Evolutionary conservation across 352 stramenopile species (phyloP), one percentile per base, ranked within the genome.

Genomic region (Pythium biforme): DNA sequence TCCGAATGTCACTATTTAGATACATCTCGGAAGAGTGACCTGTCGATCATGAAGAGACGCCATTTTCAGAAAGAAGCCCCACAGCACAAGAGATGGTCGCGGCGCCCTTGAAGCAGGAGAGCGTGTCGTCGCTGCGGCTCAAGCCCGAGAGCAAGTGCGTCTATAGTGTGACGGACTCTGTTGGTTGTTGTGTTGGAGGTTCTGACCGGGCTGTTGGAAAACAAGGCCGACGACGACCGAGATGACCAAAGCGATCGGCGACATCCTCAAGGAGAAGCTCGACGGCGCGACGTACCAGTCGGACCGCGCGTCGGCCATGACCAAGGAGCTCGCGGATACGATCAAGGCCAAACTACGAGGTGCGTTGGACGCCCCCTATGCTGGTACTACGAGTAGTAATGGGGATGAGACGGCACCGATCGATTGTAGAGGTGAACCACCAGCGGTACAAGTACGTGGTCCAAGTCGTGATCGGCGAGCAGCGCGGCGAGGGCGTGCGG

Each of bases 381-480:
- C n/a, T n/a, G n/a, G n/a, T n/a, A n/a, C n/a, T n/a, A n/a, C n/a
- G n/a, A n/a, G n/a, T n/a, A n/a, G n/a, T n/a, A n/a, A n/a, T 29
- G 6, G 14, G 37, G 17, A 39, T 27, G 22, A 17, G 15, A 61
- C 11, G 23, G 14, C 25, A 41, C 4, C 27, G 19, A 4, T 29
- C 41, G 20, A 20, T 22, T 34, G 45, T n/a, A 68, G 61, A 68
- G 61, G 53, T 68, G 64, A 90, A 95, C 55, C 90, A 92, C 55
- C 59, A 81, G 49, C 75, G 89, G 14, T 97, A 89, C 75, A 97
- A 97, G 65, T 97, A 96, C 66, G 77, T 96, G 27, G 89, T 97
- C 17, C 88, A 97, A 47, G 84, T 96, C 39, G 88, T 96, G 22
- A 94, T 97, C 55, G 89, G 89, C 19, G 89, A 97, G 57, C 88